phyloP scores from a whole-genome alignment of 768 basidiomycete species.

The Mycena epipterygia region DNA sequence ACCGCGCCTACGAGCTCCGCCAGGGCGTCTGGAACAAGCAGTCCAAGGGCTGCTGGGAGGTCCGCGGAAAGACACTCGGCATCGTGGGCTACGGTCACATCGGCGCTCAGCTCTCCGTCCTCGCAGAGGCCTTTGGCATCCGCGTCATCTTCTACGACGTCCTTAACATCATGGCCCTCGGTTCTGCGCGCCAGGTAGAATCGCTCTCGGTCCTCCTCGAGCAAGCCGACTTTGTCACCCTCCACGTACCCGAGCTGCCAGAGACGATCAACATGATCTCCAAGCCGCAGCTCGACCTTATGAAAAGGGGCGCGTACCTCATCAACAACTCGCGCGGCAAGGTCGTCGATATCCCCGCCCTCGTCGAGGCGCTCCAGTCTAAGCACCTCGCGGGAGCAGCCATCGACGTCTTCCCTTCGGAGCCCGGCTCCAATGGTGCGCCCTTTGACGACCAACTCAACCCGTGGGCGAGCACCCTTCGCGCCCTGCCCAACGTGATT shows the following conservation, averaged over 20 bases:
- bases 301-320: slow-evolving; percentile 96
- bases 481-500: slow-evolving; percentile 89
- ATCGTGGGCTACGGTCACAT: slow-evolving; percentile 99
- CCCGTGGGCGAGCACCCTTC: slow-evolving; percentile 82
- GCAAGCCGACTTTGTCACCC: slow-evolving; percentile 92
- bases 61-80: slow-evolving; percentile 97
- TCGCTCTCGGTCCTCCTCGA: slow-evolving; percentile 79
- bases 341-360: slow-evolving; percentile 95
- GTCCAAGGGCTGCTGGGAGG: slow-evolving; percentile 97
- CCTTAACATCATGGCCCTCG: slow-evolving; percentile 97
- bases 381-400: slow-evolving; percentile 91
- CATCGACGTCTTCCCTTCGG: slow-evolving; percentile 94
- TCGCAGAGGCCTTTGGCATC: slow-evolving; percentile 97
- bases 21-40: slow-evolving; percentile 98
- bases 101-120: slow-evolving; percentile 95
- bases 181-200: slow-evolving; percentile 92
- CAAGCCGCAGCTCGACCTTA: slow-evolving; percentile 78
- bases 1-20: slow-evolving; percentile 90
- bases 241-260: slow-evolving; percentile 96
- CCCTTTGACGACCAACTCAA: slow-evolving; percentile 93
- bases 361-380: slow-evolving; percentile 85
- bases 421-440: slow-evolving; percentile 93
- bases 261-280: slow-evolving; percentile 98
- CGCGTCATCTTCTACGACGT: slow-evolving; percentile 96
- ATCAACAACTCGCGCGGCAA: slow-evolving; percentile 98